Base-by-base conservation (phyloP, 768 basidiomycete species). In the Boletus rubescentipes region DNA sequence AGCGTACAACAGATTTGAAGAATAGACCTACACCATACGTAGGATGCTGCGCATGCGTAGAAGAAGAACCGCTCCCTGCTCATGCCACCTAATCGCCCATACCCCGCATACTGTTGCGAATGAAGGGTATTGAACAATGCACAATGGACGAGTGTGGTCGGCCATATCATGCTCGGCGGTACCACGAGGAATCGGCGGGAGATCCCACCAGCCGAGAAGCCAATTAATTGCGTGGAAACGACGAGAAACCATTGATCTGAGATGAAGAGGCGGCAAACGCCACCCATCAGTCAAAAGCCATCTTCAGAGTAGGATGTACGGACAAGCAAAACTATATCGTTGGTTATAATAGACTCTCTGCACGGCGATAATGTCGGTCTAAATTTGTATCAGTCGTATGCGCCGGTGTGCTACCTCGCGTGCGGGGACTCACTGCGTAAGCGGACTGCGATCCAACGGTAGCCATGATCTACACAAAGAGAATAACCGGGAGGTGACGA, bases 171-270 rank as follows among this genome's bases (percentile, higher is more conserved):
- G 31, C 68, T 69, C 4, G 69, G 29, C 59, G 75, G 91, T 60
- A 61, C 82, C 64, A 75, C 90, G 35, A 92, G 78, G 77, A 91
- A 91, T 11, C 90, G 84, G 30, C 86, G 82, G 7, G 80, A 79
- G 35, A 89, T 71, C 14, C 89, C 89, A 40, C 90, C 91, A 51
- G 91, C 83, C 5, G 89, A 91, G 75, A 92, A 92, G 12, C 91
- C 89, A 49, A 91, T 89, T 50, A 90, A 72, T 62, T 87, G 85
- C 1, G 85, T 84, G 30, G 82, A 85, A 72, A 91, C 82, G 23
- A 91, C 86, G 20, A 91, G 71, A 69, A 91, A 81, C 85, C 89
- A 87, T 72, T 89, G 87, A 68, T 91, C 88, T 80, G 57, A 53
- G 37, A 47, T 41, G 5, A 42, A 15, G 30, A 11, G 23, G n/a